phyloP scores from a whole-genome alignment of 352 stramenopile genomes.

The Pythium aquatile region DNA sequence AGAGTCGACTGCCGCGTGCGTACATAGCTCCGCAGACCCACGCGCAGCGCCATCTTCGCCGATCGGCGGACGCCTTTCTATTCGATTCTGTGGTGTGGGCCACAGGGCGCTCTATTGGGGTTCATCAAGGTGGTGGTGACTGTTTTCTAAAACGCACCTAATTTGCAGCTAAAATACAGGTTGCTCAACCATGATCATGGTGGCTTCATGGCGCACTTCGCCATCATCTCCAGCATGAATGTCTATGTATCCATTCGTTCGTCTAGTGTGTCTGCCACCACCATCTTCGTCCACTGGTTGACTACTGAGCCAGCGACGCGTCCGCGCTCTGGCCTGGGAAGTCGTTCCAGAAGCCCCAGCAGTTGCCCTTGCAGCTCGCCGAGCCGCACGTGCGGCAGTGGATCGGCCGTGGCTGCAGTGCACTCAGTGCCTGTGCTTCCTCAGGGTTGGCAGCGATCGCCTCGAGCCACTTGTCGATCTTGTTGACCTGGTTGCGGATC shows the following conservation, averaged over 20 bases:
- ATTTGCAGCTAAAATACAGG: too few species aligned
- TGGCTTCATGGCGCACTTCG: too few species aligned
- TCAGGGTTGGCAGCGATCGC: slow-evolving; percentile 42
- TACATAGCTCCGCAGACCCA: background rate
- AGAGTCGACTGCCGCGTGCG: background rate
- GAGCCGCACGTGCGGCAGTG: slow-evolving; percentile 68
- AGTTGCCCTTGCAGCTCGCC: slow-evolving; percentile 55
- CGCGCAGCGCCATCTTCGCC: background rate
- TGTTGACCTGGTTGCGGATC: slow-evolving; percentile 77
- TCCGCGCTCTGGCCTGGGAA: slow-evolving; percentile 16
- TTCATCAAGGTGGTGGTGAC: background rate
- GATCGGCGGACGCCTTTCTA: background rate
- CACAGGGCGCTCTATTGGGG: background rate
- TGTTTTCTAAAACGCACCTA: too few species aligned
- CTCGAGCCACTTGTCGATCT: slow-evolving; percentile 44
- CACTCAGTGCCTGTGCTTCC: slow-evolving; percentile 32
- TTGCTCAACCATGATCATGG: too few species aligned
- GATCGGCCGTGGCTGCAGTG: slow-evolving; percentile 40
- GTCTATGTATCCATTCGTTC: background rate
- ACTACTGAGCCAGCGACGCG: background rate
- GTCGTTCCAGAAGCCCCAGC: slow-evolving; percentile 79
- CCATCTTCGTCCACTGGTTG: too few species aligned
- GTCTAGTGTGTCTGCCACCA: background rate
- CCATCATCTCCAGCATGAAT: too few species aligned
- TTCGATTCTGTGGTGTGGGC: background rate